phyloP scores from a whole-genome alignment of 768 basidiomycete species.

The Lentinula boryana region DNA sequence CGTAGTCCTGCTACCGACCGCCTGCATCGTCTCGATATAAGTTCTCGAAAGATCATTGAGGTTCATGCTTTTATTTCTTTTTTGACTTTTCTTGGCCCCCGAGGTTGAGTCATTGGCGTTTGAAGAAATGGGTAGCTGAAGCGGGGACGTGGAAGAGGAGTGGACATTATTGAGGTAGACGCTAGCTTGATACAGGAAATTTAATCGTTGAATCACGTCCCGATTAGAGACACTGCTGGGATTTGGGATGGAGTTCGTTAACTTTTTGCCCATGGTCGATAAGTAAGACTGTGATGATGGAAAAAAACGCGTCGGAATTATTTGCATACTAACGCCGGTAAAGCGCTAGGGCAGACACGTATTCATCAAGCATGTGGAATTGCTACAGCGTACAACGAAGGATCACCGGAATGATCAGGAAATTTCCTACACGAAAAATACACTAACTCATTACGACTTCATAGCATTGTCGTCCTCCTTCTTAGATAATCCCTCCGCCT shows the following conservation, averaged over 20 bases:
- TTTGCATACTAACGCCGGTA: not conserved
- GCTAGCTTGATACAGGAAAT: constrained; percentile 82
- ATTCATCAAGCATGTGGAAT: too few species aligned
- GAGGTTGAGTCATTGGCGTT: not conserved
- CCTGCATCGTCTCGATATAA: constrained; percentile 62
- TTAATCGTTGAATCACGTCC: constrained; percentile 78
- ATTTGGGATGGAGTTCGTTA: constrained; percentile 51
- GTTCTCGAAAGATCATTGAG: constrained; percentile 53
- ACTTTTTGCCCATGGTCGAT: constrained; percentile 65
- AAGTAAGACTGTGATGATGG: not conserved
- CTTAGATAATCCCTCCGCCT: constrained; percentile 78
- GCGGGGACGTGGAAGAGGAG: constrained; percentile 8
- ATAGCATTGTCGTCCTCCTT: constrained; percentile 82
- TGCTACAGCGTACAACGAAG: not conserved
- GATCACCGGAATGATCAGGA: not conserved
- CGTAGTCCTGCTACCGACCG: constrained; percentile 69
- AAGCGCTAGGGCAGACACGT: too few species aligned
- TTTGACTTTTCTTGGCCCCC: constrained; percentile 9
- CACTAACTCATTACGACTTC: constrained; percentile 39
- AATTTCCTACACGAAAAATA: not conserved
- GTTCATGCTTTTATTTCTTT: constrained; percentile 22
- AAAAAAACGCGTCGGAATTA: not conserved
- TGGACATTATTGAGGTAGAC: constrained; percentile 46
- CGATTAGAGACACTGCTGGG: constrained; percentile 55
- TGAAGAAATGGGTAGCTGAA: not conserved